Evolutionary conservation across 2,329 filamentous ascomycete species (phyloP).

Genomic region (Aureobasidium zeae): DNA sequence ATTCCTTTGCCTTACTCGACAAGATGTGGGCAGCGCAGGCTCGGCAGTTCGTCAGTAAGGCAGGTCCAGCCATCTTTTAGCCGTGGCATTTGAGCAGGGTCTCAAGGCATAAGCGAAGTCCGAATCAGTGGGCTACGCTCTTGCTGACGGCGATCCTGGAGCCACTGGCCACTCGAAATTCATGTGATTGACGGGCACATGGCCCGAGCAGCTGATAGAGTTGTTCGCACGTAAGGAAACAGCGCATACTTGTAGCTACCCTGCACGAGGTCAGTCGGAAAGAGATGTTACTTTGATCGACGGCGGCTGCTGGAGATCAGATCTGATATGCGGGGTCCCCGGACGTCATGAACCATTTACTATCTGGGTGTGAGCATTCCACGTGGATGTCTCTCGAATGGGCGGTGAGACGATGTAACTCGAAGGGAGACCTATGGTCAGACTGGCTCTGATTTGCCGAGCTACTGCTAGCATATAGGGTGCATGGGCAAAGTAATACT

Average conservation of each 20-base stretch:
- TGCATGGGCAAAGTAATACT: too few relatives aligned
- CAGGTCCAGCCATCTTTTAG: too few relatives aligned
- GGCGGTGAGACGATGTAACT: not conserved
- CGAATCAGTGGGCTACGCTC: too few relatives aligned
- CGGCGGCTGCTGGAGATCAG: conserved; percentile 1
- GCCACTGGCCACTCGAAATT: too few relatives aligned
- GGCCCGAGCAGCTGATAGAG: conserved; percentile 8
- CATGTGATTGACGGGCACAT: not conserved
- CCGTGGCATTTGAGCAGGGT: too few relatives aligned
- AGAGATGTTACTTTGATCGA: conserved; percentile 2
- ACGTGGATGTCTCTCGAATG: conserved; percentile 4
- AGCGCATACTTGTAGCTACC: not conserved
- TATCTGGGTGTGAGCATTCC: not conserved
- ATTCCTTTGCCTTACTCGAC: too few relatives aligned
- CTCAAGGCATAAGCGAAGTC: not conserved
- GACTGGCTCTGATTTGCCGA: too few relatives aligned
- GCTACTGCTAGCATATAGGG: too few relatives aligned
- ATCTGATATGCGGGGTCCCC: conserved; percentile 12
- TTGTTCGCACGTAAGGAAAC: conserved; percentile 4
- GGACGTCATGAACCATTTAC: not conserved
- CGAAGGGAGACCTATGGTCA: not conserved
- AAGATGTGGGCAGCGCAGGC: too few relatives aligned
- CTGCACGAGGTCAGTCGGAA: conserved; percentile 7
- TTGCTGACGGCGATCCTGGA: too few relatives aligned
- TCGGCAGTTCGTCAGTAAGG: too few relatives aligned